phyloP scores from a whole-genome alignment of 1,284 basidiomycete genomes.

The Ceraceosorus bombacis region DNA sequence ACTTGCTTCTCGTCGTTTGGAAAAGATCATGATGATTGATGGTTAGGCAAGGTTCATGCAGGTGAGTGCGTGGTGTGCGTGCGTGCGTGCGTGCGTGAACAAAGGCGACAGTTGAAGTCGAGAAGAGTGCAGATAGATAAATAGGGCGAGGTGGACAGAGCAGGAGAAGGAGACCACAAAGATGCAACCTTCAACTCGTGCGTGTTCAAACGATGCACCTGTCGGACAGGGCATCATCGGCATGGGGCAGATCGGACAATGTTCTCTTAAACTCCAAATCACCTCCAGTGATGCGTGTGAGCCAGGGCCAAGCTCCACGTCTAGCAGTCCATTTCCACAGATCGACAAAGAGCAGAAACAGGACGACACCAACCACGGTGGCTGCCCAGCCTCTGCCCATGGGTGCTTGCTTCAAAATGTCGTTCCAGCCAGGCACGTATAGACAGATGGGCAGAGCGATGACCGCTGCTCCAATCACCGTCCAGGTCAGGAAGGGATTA shows the following conservation, averaged over 20 bases:
- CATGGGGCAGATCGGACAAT: background rate
- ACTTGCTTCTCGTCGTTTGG: too few species aligned
- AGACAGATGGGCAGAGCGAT: slow-evolving; percentile 30
- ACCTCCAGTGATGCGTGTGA: slow-evolving; percentile 34
- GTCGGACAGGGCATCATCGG: too few species aligned
- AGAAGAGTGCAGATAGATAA: too few species aligned
- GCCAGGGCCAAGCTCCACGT: slow-evolving; percentile 33
- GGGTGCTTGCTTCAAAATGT: slow-evolving; percentile 34
- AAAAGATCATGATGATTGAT: too few species aligned
- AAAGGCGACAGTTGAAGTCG: too few species aligned
- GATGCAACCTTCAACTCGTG: too few species aligned
- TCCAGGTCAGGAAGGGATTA: slow-evolving; percentile 38
- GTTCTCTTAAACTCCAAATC: background rate
- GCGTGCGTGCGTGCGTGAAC: too few species aligned
- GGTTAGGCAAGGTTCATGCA: too few species aligned
- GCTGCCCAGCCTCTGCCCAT: slow-evolving; percentile 38
- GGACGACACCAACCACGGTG: slow-evolving; percentile 26
- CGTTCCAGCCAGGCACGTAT: slow-evolving; percentile 37
- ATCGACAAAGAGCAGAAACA: slow-evolving; percentile 29
- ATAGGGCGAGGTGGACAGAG: too few species aligned
- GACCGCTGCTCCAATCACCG: slow-evolving; percentile 29
- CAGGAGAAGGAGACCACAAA: too few species aligned
- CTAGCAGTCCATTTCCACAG: slow-evolving; percentile 37
- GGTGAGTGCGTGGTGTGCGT: too few species aligned
- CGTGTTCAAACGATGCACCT: too few species aligned